Conservation (phyloP, 73 alveolate genomes). For the Tetrahymena thermophila region DNA sequence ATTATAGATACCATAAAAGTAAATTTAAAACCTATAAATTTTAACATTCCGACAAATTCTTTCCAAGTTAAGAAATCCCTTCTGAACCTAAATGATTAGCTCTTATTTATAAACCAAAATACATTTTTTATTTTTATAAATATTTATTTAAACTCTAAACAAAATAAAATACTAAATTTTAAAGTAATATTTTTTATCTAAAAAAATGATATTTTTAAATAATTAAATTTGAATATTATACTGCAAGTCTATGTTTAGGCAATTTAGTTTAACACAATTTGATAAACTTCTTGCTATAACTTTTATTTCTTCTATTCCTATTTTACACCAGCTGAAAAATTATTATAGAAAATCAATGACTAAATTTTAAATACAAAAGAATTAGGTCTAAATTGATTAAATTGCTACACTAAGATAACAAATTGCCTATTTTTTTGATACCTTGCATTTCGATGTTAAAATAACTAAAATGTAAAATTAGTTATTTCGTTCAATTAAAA, state of each 20-base stretch:
- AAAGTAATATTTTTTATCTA: too few relatives aligned
- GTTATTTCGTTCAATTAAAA: background rate
- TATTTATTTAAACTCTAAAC: too few relatives aligned
- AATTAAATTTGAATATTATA: background rate
- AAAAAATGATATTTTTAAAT: too few relatives aligned
- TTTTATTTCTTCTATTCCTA: background rate
- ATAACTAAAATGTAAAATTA: background rate
- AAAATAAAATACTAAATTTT: too few relatives aligned
- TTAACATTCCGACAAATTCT: background rate
- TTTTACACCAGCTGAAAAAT: background rate
- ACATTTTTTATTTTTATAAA: background rate
- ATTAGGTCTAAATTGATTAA: background rate
- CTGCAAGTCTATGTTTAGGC: background rate
- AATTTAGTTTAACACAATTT: background rate
- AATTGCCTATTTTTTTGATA: background rate
- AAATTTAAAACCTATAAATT: background rate
- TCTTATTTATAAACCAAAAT: background rate
- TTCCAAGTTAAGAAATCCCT: background rate
- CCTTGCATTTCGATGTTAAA: background rate
- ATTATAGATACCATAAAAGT: background rate
- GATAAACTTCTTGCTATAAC: background rate
- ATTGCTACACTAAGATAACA: background rate
- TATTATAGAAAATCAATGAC: background rate
- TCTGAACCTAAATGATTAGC: background rate
- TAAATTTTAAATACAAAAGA: background rate